A percentile compares a stretch with the other conserved stretches of the same genome.
These are phyloP conservation scores for Chalciporus sphaerocephalus DNA, from an alignment of 768 basidiomycete genomes.

Conservation along the genomic window DNA sequence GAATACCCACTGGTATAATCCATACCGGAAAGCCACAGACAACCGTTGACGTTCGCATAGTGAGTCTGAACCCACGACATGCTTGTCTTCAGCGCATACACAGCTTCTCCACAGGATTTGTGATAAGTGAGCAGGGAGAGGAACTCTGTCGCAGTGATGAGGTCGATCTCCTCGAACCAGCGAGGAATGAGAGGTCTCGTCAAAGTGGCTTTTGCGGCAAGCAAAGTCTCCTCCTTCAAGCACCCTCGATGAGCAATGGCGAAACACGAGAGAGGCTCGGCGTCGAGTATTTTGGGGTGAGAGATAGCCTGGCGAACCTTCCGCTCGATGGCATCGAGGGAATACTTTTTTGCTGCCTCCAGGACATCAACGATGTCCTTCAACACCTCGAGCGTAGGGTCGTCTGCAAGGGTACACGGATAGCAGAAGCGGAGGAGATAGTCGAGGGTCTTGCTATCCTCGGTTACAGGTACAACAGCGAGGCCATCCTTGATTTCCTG, in stretches of 20 bases:
- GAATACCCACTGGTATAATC: background rate
- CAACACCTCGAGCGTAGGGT: slow-evolving; percentile 14
- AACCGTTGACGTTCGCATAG: slow-evolving; percentile 3
- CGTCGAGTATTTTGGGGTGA: slow-evolving; percentile 16
- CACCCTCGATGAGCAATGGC: slow-evolving; percentile 25
- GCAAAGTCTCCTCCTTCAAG: slow-evolving; percentile 20
- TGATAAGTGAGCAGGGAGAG: slow-evolving; percentile 25
- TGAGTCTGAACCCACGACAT: slow-evolving; percentile 16
- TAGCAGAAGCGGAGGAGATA: slow-evolving; percentile 25
- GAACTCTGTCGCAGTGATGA: slow-evolving; percentile 25
- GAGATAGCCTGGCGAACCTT: slow-evolving; percentile 17
- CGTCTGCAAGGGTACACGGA: slow-evolving; percentile 20
- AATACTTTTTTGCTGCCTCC: slow-evolving; percentile 14
- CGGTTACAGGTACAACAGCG: slow-evolving; percentile 16
- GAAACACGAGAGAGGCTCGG: slow-evolving; percentile 28
- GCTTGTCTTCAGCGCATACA: slow-evolving; percentile 1
- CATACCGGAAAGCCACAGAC: slow-evolving; percentile 9
- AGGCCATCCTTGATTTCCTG: slow-evolving; percentile 16
- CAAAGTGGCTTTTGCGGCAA: slow-evolving; percentile 30
- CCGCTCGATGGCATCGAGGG: slow-evolving; percentile 12
- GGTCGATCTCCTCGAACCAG: slow-evolving; percentile 25
- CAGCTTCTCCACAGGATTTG: slow-evolving; percentile 10
- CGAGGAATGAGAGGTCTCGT: slow-evolving; percentile 21
- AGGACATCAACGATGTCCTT: slow-evolving; percentile 10
- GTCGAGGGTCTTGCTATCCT: slow-evolving; percentile 21